Percentiles rank a stretch among this genome's conserved stretches.
phyloP scores from a whole-genome alignment of 2,329 filamentous ascomycete genomes.

The Rhinocladiella similis region DNA sequence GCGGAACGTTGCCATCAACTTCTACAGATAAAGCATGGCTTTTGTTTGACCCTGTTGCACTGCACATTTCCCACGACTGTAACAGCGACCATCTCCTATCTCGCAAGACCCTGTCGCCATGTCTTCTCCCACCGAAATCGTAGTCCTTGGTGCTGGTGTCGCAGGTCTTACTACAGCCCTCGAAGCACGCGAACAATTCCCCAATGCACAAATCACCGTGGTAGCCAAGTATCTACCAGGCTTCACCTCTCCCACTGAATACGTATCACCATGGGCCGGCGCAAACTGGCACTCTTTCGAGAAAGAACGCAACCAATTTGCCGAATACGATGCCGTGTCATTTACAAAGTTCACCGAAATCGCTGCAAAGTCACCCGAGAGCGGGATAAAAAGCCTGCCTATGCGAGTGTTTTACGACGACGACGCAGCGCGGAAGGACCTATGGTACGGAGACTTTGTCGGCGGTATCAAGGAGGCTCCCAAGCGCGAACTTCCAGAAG shows the following conservation, averaged over 20 bases:
- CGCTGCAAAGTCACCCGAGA: slow-evolving; percentile 63
- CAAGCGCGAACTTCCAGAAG: slow-evolving; percentile 10
- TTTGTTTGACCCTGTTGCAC: too few species aligned
- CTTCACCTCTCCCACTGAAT: slow-evolving; percentile 74
- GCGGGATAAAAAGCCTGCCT: slow-evolving; percentile 61
- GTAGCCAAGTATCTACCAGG: slow-evolving; percentile 82
- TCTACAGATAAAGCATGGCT: too few species aligned
- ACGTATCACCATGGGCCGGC: slow-evolving; percentile 78
- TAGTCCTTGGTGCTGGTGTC: slow-evolving; percentile 54
- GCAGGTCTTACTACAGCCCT: slow-evolving; percentile 61
- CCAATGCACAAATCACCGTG: slow-evolving; percentile 58
- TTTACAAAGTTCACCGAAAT: slow-evolving; percentile 59
- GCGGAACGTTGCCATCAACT: too few species aligned
- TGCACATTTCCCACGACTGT: too few species aligned
- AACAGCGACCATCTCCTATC: too few species aligned
- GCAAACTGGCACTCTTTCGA: slow-evolving; percentile 66
- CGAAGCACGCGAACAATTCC: slow-evolving; percentile 50
- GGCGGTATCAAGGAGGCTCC: slow-evolving; percentile 54
- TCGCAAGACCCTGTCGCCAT: background rate
- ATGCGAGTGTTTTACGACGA: slow-evolving; percentile 37
- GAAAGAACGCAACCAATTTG: slow-evolving; percentile 29
- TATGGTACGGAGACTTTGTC: slow-evolving; percentile 72
- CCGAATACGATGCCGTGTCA: slow-evolving; percentile 57
- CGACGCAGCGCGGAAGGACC: slow-evolving; percentile 62
- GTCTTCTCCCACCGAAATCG: slow-evolving; percentile 2